A percentile compares a stretch with the other conserved stretches of the same genome.
Evolutionary conservation across 805 yeast genomes (phyloP).

Genomic region (Nadsonia fulvescens): DNA sequence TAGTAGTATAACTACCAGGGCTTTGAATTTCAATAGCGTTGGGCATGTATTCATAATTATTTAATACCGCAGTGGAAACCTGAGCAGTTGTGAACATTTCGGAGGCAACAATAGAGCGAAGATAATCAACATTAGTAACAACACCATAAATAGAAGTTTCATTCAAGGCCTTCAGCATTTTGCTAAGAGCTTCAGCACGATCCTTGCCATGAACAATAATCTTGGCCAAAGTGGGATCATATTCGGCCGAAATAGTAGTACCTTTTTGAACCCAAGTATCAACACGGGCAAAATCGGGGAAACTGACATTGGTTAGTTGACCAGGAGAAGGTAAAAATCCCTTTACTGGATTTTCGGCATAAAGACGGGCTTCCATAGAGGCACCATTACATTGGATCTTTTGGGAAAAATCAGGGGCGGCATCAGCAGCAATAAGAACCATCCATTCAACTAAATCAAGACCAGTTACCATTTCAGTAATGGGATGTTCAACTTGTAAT

Average conservation of each 20-base stretch:
- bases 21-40: slow-evolving; percentile 66
- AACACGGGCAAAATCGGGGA: slow-evolving; percentile 83
- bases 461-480: slow-evolving; percentile 90
- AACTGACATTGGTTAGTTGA: slow-evolving; percentile 63
- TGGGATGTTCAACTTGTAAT: slow-evolving; percentile 94
- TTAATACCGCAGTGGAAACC: slow-evolving; percentile 77
- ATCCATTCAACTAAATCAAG: slow-evolving; percentile 94
- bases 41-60: slow-evolving; percentile 61
- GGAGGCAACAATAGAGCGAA: slow-evolving; percentile 71
- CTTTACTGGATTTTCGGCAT: slow-evolving; percentile 93
- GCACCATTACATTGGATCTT: slow-evolving; percentile 56
- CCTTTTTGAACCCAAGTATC: slow-evolving; percentile 92
- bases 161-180: slow-evolving; percentile 61
- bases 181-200: slow-evolving; percentile 65
- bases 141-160: slow-evolving; percentile 84
- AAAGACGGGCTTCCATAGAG: slow-evolving; percentile 89
- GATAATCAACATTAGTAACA: slow-evolving; percentile 75
- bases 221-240: slow-evolving; percentile 91
- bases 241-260: slow-evolving; percentile 74
- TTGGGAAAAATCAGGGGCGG: slow-evolving; percentile 55
- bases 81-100: slow-evolving; percentile 67
- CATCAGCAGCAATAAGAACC: slow-evolving; percentile 78
- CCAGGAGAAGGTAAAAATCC: slow-evolving; percentile 96
- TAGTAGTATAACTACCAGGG: slow-evolving; percentile 93
- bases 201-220: slow-evolving; percentile 88